Percentiles rank a stretch among this genome's conserved stretches.
These are phyloP conservation scores for Sindora glabra DNA, from an alignment of 306 rosid genomes.

Conservation along the genomic window DNA sequence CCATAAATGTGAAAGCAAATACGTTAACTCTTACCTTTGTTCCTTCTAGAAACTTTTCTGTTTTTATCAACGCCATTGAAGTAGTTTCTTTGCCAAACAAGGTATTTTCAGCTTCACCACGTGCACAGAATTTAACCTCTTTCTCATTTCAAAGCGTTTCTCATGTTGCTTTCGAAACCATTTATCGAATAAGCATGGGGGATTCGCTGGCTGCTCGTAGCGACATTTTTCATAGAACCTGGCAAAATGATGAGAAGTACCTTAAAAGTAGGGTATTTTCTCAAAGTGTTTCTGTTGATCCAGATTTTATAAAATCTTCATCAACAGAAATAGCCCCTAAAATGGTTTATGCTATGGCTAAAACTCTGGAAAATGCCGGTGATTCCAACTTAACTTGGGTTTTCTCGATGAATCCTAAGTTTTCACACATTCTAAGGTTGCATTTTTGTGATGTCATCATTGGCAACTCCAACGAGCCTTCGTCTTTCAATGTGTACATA, in stretches of 20 bases:
- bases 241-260: constrained; percentile 45
- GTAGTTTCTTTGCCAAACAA: constrained; percentile 48
- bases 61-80: constrained; percentile 58
- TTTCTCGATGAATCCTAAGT: constrained; percentile 29
- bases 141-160: constrained; percentile 30
- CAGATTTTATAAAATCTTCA: constrained; percentile 19
- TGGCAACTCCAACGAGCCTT: too few relatives aligned
- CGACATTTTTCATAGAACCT: constrained; percentile 49
- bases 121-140: constrained; percentile 38
- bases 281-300: constrained; percentile 27
- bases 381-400: constrained; percentile 53
- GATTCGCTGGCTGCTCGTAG: constrained; percentile 33
- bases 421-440: constrained; percentile 37
- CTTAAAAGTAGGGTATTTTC: constrained; percentile 41
- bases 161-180: constrained; percentile 35
- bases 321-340: constrained; percentile 35
- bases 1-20: constrained; percentile 36
- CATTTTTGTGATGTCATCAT: too few relatives aligned
- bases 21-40: constrained; percentile 36
- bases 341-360: constrained; percentile 57
- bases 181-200: constrained; percentile 48
- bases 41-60: constrained; percentile 37
- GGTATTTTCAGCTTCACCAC: constrained; percentile 29
- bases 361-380: constrained; percentile 14
- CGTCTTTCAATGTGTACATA: too few relatives aligned